Percentiles rank a stretch among this genome's conserved stretches.
These are phyloP conservation scores for Stagonosporopsis rhizophila DNA, from an alignment of 2,329 filamentous ascomycete species.

Conservation along the genomic window DNA sequence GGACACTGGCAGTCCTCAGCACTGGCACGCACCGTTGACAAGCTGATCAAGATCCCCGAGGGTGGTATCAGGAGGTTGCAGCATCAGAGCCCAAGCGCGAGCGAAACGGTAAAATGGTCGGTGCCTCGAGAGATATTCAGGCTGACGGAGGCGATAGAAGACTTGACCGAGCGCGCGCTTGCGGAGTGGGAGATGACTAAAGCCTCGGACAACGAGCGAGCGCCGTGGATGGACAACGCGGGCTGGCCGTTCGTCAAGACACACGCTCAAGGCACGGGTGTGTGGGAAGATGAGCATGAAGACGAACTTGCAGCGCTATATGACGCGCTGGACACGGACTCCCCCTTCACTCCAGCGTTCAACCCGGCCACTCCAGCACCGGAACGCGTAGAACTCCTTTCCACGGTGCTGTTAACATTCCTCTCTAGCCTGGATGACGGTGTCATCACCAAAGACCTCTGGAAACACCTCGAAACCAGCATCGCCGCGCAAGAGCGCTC, in stretches of 20 bases:
- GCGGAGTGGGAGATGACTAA: conserved; percentile 69
- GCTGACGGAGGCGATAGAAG: conserved; percentile 80
- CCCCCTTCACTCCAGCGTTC: conserved; percentile 67
- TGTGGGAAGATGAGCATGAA: conserved; percentile 55
- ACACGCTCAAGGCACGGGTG: conserved; percentile 35
- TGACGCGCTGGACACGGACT: conserved; percentile 77
- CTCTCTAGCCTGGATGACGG: conserved; percentile 79
- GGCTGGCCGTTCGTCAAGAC: conserved; percentile 66
- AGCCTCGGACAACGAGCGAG: conserved; percentile 39
- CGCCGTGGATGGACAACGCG: conserved; percentile 62
- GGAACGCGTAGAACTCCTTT: conserved; percentile 76
- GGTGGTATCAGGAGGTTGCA: conserved; percentile 75
- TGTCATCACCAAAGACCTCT: conserved; percentile 73
- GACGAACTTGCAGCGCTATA: conserved; percentile 55
- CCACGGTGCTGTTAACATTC: conserved; percentile 76
- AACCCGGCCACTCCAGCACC: conserved; percentile 64
- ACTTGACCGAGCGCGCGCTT: conserved; percentile 63
- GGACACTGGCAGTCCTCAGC: conserved; percentile 81
- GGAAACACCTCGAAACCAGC: conserved; percentile 56
- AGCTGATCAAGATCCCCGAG: conserved; percentile 85
- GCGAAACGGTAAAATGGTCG: conserved; percentile 70
- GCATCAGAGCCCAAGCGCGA: conserved; percentile 57
- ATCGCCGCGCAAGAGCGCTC: conserved; percentile 49
- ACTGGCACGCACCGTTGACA: conserved; percentile 85
- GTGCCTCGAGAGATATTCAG: conserved; percentile 89